phyloP scores from a whole-genome alignment of 768 basidiomycete genomes.

The Rhodotorula diobovata region DNA sequence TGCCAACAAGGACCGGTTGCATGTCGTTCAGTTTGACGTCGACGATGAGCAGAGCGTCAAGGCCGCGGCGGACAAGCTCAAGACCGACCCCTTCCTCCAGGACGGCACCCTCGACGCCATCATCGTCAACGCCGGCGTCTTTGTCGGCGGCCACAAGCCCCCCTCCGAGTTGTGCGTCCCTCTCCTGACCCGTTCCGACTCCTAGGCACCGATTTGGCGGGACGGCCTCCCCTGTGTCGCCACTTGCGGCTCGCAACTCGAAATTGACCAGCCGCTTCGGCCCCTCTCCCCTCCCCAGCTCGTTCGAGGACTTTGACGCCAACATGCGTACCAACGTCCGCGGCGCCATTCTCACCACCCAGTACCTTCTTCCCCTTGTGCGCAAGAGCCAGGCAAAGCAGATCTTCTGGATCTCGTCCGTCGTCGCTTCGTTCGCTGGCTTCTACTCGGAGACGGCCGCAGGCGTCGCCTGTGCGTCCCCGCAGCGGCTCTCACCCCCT shows the following conservation, averaged over 20 bases:
- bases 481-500: neutral
- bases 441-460: neutral
- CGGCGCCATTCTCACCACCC: slow-evolving; percentile 49
- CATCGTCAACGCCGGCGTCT: slow-evolving; percentile 35
- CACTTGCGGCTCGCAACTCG: no score
- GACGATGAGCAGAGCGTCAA: slow-evolving; percentile 45
- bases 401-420: slow-evolving; percentile 19
- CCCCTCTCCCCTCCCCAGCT: neutral
- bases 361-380: slow-evolving; percentile 51
- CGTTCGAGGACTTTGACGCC: slow-evolving; percentile 19
- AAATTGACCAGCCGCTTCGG: no score
- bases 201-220: no score
- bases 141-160: slow-evolving; percentile 11
- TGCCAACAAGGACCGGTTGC: slow-evolving; percentile 44
- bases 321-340: slow-evolving; percentile 48
- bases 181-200: no score
- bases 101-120: slow-evolving; percentile 16
- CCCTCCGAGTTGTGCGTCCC: slow-evolving; percentile 1
- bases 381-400: slow-evolving; percentile 15
- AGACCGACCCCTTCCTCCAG: slow-evolving; percentile 18
- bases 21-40: slow-evolving; percentile 50
- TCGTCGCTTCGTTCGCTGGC: slow-evolving; percentile 7
- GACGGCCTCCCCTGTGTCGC: no score
- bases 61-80: slow-evolving; percentile 41
- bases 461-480: slow-evolving; percentile 13